Conservation (phyloP, 164 flowering plant species). For the Aristolochia californica region DNA sequence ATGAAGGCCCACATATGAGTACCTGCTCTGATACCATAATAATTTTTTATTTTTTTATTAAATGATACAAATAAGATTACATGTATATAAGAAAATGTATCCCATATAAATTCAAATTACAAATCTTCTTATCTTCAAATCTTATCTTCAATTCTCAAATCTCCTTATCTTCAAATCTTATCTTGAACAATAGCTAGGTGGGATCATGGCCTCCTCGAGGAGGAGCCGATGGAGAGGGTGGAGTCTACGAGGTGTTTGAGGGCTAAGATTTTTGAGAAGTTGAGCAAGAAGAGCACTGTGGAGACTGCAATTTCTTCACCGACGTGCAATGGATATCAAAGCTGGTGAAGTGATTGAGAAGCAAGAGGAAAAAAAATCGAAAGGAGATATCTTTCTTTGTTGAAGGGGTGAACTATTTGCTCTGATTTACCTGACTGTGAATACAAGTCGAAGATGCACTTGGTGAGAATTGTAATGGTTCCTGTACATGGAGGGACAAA, state of each 20-base stretch:
- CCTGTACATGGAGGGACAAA: slow-evolving; percentile 1
- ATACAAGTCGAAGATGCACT: background rate
- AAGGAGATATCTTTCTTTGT: background rate
- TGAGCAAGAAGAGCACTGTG: slow-evolving; percentile 53
- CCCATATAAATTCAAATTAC: too few relatives aligned
- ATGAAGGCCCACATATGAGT: too few relatives aligned
- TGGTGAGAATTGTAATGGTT: background rate
- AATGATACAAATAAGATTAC: too few relatives aligned
- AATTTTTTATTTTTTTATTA: too few relatives aligned
- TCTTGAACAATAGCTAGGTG: too few relatives aligned
- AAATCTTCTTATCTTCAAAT: too few relatives aligned
- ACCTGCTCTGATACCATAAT: too few relatives aligned
- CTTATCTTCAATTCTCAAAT: too few relatives aligned
- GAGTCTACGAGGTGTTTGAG: slow-evolving; percentile 64
- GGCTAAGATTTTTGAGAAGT: slow-evolving; percentile 47
- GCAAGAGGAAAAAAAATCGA: background rate
- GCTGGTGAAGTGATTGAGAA: slow-evolving; percentile 35
- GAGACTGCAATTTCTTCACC: slow-evolving; percentile 24
- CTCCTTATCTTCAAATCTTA: too few relatives aligned
- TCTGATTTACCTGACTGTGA: slow-evolving; percentile 1
- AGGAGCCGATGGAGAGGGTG: slow-evolving; percentile 63
- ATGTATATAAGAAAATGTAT: too few relatives aligned
- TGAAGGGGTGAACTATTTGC: background rate
- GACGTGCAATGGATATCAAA: slow-evolving; percentile 79
- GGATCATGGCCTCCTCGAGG: slow-evolving; percentile 16